Evolutionary conservation across 2,329 filamentous ascomycete species (phyloP).

Genomic region (Sclerotinia spermophila): DNA sequence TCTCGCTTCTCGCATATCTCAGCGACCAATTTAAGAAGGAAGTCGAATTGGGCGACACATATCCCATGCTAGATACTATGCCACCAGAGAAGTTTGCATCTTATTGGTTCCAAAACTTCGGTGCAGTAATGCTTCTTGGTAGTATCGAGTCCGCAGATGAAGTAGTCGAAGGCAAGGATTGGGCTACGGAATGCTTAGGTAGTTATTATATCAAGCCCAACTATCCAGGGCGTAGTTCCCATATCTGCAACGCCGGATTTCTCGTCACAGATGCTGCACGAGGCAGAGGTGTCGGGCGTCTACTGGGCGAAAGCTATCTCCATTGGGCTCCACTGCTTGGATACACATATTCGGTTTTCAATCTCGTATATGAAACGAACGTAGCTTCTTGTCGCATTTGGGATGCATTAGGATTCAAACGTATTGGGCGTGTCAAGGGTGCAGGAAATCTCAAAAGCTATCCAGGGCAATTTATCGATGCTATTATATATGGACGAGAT

Average conservation of each 20-base stretch:
- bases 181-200: slow-evolving; percentile 63
- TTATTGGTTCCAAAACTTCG: slow-evolving; percentile 74
- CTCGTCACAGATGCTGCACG: slow-evolving; percentile 53
- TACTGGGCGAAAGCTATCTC: slow-evolving; percentile 55
- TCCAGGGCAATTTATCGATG: slow-evolving; percentile 51
- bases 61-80: slow-evolving; percentile 64
- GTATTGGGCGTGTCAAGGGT: slow-evolving; percentile 62
- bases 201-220: slow-evolving; percentile 74
- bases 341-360: slow-evolving; percentile 72
- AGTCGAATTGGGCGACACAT: slow-evolving; percentile 70
- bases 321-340: slow-evolving; percentile 58
- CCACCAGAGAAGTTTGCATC: slow-evolving; percentile 58
- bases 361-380: slow-evolving; percentile 72
- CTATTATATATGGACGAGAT: slow-evolving; percentile 61
- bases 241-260: slow-evolving; percentile 66
- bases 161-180: slow-evolving; percentile 51
- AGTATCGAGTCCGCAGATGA: slow-evolving; percentile 53
- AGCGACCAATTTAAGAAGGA: slow-evolving; percentile 66
- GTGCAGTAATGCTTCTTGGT: slow-evolving; percentile 66
- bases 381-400: slow-evolving; percentile 68
- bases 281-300: slow-evolving; percentile 52
- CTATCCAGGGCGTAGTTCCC: slow-evolving; percentile 69
- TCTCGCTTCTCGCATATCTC: slow-evolving; percentile 59
- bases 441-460: slow-evolving; percentile 51
- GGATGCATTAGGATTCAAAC: slow-evolving; percentile 71